These are phyloP conservation scores for Acanthamoeba divionensis DNA, from an alignment of 208 protist genomes.

Conservation along the genomic window DNA sequence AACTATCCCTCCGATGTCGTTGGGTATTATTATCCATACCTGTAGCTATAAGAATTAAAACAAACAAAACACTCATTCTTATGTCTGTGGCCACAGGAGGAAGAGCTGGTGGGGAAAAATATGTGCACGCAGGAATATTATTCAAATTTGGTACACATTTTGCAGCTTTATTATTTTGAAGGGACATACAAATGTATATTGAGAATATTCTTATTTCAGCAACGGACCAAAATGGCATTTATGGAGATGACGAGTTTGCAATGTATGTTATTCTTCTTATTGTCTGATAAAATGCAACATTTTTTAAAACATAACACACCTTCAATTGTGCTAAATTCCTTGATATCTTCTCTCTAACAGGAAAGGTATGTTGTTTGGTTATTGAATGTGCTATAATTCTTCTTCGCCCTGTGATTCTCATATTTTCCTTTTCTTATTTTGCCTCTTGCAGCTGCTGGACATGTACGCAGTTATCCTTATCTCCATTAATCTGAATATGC, in stretches of 20 bases:
- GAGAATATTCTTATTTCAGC: not conserved
- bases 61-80: too few relatives aligned
- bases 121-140: constrained; percentile 26
- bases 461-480: too few relatives aligned
- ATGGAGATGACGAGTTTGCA: not conserved
- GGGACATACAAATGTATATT: not conserved
- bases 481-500: too few relatives aligned
- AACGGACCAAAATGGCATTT: not conserved
- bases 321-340: too few relatives aligned
- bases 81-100: too few relatives aligned
- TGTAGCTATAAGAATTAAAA: too few relatives aligned
- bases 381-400: too few relatives aligned
- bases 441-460: not conserved
- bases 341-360: not conserved
- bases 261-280: not conserved
- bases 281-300: too few relatives aligned
- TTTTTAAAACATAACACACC: too few relatives aligned
- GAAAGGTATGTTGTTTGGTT: not conserved
- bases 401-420: not conserved
- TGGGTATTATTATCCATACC: not conserved
- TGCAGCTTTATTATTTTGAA: not conserved
- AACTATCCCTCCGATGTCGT: not conserved
- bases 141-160: constrained; percentile 46
- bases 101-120: not conserved
- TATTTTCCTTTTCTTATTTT: not conserved